These are phyloP conservation scores for Trametes hirsuta DNA, from an alignment of 1,284 basidiomycete genomes.

Conservation along the genomic window DNA sequence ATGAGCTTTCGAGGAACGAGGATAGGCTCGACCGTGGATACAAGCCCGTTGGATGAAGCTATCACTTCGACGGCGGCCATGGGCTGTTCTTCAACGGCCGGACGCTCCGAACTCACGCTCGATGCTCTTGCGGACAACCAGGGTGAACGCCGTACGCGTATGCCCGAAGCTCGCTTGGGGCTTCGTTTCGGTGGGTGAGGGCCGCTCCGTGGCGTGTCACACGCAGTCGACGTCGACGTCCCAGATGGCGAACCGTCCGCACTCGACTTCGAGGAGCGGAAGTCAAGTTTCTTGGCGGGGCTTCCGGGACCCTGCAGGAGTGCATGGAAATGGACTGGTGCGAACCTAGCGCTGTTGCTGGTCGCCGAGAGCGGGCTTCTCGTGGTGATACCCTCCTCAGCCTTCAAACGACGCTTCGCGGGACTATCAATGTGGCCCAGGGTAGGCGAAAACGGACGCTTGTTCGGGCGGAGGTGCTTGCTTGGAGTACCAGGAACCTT, in stretches of 20 bases:
- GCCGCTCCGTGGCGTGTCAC: slow-evolving; percentile 4
- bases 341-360: slow-evolving; percentile 29
- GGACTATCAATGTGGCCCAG: slow-evolving; percentile 54
- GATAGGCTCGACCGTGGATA: slow-evolving; percentile 35
- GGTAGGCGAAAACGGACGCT: slow-evolving; percentile 61
- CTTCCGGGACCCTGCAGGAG: slow-evolving; percentile 39
- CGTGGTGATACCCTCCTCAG: slow-evolving; percentile 53
- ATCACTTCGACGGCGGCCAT: neutral
- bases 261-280: slow-evolving; percentile 35
- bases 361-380: slow-evolving; percentile 38
- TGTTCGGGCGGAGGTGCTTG: slow-evolving; percentile 37
- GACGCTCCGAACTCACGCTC: neutral
- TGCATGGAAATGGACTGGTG: slow-evolving; percentile 33
- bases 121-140: slow-evolving; percentile 10
- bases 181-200: slow-evolving; percentile 20
- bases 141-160: slow-evolving; percentile 19
- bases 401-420: slow-evolving; percentile 70
- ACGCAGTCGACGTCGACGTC: slow-evolving; percentile 10
- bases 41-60: neutral
- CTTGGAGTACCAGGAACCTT: slow-evolving; percentile 22
- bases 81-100: neutral
- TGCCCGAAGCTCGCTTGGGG: slow-evolving; percentile 11
- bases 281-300: slow-evolving; percentile 56
- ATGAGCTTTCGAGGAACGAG: slow-evolving; percentile 48
- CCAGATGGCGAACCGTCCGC: neutral